These are phyloP conservation scores for Melastoma malabathricum DNA, from an alignment of 345 rosid species.

Conservation along the genomic window DNA sequence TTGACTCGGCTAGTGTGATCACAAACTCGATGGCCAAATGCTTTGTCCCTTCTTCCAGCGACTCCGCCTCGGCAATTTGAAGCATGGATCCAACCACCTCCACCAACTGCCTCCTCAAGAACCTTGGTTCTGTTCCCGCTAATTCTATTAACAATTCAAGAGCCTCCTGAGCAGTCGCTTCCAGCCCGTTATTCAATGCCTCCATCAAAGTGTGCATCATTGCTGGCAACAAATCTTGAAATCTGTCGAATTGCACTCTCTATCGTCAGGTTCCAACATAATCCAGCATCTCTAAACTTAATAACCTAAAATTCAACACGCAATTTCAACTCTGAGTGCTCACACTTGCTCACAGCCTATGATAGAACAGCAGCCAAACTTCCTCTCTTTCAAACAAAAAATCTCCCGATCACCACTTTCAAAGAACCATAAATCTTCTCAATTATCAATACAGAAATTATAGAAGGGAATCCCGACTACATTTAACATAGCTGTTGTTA, in stretches of 20 bases:
- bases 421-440: too few relatives aligned
- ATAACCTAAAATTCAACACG: not conserved
- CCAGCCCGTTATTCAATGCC: conserved; percentile 76
- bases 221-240: conserved; percentile 87
- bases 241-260: conserved; percentile 6
- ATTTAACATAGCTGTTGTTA: too few relatives aligned
- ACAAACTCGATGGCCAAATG: conserved; percentile 94
- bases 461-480: too few relatives aligned
- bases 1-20: conserved; percentile 83
- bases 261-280: too few relatives aligned
- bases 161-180: conserved; percentile 94
- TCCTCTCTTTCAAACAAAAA: too few relatives aligned
- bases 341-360: too few relatives aligned
- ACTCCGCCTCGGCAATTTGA: conserved; percentile 92
- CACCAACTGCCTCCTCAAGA: conserved; percentile 73
- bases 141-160: conserved; percentile 86
- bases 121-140: conserved; percentile 92
- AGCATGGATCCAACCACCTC: conserved; percentile 96
- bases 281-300: too few relatives aligned
- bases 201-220: conserved; percentile 93
- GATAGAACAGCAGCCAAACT: too few relatives aligned
- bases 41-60: conserved; percentile 82
- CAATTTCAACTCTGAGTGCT: too few relatives aligned
- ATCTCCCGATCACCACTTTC: too few relatives aligned
- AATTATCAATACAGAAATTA: too few relatives aligned